Evolutionary conservation across 306 rosid species (phyloP).

Genomic region (Dalbergia oliveri): DNA sequence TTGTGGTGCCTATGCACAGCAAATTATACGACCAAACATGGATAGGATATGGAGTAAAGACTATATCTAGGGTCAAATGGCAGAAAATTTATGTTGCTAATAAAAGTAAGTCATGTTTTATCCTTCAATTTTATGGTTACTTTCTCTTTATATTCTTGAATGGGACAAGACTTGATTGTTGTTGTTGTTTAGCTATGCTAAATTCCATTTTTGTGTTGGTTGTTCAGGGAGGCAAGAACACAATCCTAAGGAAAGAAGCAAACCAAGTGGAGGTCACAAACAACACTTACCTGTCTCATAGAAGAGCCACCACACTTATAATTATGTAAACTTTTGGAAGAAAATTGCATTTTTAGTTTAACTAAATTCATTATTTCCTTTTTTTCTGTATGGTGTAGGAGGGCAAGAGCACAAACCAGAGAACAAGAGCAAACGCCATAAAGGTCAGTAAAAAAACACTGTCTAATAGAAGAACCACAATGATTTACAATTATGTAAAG

Average conservation of each 20-base stretch:
- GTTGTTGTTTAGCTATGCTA: neutral
- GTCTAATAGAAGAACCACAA: neutral
- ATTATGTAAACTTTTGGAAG: neutral
- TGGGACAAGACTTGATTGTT: too few relatives aligned
- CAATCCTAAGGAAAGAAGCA: neutral
- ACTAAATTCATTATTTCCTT: neutral
- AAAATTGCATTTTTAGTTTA: too few relatives aligned
- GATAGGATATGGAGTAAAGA: too few relatives aligned
- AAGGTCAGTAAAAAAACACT: neutral
- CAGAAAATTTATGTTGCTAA: conserved; percentile 4
- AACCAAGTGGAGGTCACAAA: neutral
- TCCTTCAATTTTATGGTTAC: too few relatives aligned
- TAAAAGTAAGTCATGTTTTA: neutral
- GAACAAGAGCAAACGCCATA: neutral
- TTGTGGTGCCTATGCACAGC: conserved; percentile 40
- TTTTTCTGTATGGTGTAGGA: neutral
- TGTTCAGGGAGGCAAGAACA: neutral
- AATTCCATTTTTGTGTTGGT: neutral
- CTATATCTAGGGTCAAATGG: neutral
- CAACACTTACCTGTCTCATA: neutral
- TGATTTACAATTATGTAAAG: neutral
- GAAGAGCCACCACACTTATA: neutral
- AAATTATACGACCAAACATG: neutral
- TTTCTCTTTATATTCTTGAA: too few relatives aligned
- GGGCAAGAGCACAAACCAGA: neutral